Percentiles rank a stretch among this genome's conserved stretches.
phyloP scores from a whole-genome alignment of 2,329 filamentous ascomycete species.

The Alternaria solani region DNA sequence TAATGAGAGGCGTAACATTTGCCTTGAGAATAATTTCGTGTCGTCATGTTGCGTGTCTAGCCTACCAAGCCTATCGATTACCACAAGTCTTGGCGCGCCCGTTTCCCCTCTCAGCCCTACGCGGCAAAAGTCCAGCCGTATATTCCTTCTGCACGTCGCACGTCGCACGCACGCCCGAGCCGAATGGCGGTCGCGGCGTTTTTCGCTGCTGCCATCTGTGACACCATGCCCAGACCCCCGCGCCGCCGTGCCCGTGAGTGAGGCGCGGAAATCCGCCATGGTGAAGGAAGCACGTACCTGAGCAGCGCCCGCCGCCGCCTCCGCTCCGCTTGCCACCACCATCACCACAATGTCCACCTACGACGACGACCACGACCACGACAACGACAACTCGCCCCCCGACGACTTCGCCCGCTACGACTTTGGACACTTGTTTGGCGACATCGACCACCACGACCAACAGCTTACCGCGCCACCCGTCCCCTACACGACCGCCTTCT shows the following conservation, averaged over 20 bases:
- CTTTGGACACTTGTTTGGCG: conserved; percentile 3
- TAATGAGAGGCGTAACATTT: conserved; percentile 5
- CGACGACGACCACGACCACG: conserved; percentile 5
- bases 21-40: not conserved
- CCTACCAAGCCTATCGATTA: not conserved
- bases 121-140: too few species aligned
- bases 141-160: too few species aligned
- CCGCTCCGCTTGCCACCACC: conserved; percentile 1
- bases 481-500: conserved; percentile 32
- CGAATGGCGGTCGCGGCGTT: conserved; percentile 8
- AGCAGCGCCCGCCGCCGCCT: not conserved
- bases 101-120: conserved; percentile 16
- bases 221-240: conserved; percentile 7
- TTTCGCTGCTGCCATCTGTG: conserved; percentile 1
- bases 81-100: too few species aligned
- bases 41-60: conserved; percentile 9
- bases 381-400: not conserved
- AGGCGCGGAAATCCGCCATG: not conserved
- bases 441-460: not conserved
- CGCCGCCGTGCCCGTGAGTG: not conserved
- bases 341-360: conserved; percentile 11
- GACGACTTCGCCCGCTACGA: conserved; percentile 7
- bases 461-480: conserved; percentile 23
- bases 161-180: conserved; percentile 9
- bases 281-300: conserved; percentile 3